Evolutionary conservation across 2,329 filamentous ascomycete species (phyloP), one percentile per base, ranked within the genome.

Genomic region (Cyclaneusma minus): DNA sequence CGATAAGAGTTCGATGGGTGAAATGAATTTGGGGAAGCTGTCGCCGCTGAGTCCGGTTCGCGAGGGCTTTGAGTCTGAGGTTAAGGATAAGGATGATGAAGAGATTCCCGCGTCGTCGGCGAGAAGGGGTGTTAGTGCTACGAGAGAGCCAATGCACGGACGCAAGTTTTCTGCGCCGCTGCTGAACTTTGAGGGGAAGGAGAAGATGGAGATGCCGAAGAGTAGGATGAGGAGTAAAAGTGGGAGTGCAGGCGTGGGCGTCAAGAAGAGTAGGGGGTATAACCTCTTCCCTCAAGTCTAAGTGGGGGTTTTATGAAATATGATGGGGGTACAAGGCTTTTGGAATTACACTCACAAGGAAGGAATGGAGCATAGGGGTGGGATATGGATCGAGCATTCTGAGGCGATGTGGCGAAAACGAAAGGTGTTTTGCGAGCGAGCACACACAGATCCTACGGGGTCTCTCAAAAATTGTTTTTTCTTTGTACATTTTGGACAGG

Each of bases 111-210:
- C 32, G 5, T 16, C 25, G 19, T 7, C 11, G 13, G 14, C 27
- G 12, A 18, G 23, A 25, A 30, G 15, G 28, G 24, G 17, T 15
- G 6, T 17, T 29, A 14, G 9, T 16, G 21, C 7, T 17, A 14
- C 9, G 17, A 23, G 16, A 18, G 26, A 16, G 15, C 17, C 11
- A 26, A 31, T 22, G 17, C 44, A 47, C 29, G 42, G 32, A n/a
- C 29, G 44, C 15, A 45, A 47, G 25, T 27, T 33, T 4, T 45
- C 43, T 2, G 44, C 41, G 9, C 44, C 44, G 4, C 25, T 44
- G 14, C 14, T 38, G 13, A 38, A 32, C 19, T 35, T 31, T 10
- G 25, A 25, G 11, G 31, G 29, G 8, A 31, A 21, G 12, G 32
- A 39, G 15, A 37, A 35, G 29, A n/a, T n/a, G n/a, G n/a, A n/a